phyloP scores from a whole-genome alignment of 768 basidiomycete genomes.

The Exsudoporus frostii region DNA sequence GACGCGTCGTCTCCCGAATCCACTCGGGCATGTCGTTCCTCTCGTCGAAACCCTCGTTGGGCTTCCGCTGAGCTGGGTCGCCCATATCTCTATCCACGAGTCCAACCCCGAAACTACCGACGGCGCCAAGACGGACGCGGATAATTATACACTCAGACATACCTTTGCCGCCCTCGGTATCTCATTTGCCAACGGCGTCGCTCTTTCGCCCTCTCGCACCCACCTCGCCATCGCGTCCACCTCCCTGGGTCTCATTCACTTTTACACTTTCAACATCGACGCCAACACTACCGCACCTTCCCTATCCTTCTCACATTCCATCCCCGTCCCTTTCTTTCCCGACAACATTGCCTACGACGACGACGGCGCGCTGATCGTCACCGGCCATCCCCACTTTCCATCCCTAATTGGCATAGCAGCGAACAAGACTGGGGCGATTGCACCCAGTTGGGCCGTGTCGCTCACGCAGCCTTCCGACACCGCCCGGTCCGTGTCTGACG shows the following conservation, averaged over 20 bases:
- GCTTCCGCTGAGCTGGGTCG: conserved; percentile 58
- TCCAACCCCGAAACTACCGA: not conserved
- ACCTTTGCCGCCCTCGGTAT: conserved; percentile 45
- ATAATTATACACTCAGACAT: conserved; percentile 30
- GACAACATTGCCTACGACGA: conserved; percentile 62
- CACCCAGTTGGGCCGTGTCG: conserved; percentile 60
- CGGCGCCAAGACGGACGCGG: conserved; percentile 15
- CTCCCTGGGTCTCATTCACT: conserved; percentile 41
- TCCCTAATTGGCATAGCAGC: conserved; percentile 44
- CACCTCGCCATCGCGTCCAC: conserved; percentile 59
- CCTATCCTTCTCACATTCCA: conserved; percentile 36
- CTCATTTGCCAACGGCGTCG: conserved; percentile 68
- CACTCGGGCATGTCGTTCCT: conserved; percentile 49
- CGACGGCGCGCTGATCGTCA: conserved; percentile 47
- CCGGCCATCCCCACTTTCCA: conserved; percentile 66
- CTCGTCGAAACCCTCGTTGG: conserved; percentile 52
- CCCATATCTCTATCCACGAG: conserved; percentile 48
- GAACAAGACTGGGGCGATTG: conserved; percentile 36
- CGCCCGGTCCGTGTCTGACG: not conserved
- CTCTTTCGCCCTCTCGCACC: conserved; percentile 48
- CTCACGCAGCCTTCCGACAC: conserved; percentile 30
- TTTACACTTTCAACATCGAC: conserved; percentile 52
- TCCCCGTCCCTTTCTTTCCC: conserved; percentile 54
- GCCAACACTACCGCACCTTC: conserved; percentile 29
- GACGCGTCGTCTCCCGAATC: conserved; percentile 55